Conservation (phyloP, 768 basidiomycete species). For the Rhizopogon rudus region DNA sequence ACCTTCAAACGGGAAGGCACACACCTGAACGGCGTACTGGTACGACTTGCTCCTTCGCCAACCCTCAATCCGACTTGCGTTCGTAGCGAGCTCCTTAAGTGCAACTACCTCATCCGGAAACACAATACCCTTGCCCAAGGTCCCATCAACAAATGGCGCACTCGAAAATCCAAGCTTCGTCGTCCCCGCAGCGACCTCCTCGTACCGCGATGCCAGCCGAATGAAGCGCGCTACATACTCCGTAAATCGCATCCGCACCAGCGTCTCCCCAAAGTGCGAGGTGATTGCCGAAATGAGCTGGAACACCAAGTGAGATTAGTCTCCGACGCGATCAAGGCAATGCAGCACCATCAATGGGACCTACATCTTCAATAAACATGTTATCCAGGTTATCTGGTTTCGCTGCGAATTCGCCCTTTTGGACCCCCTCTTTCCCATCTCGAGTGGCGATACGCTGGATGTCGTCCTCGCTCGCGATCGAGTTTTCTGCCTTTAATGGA, state of each 20-base stretch:
- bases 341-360: conserved; percentile 19
- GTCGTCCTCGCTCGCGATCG: conserved; percentile 65
- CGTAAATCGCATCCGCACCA: conserved; percentile 83
- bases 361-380: conserved; percentile 90
- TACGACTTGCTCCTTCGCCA: conserved; percentile 88
- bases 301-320: not conserved
- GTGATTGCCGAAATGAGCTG: conserved; percentile 84
- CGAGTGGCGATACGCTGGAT: conserved; percentile 46
- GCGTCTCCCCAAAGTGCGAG: conserved; percentile 87
- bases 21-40: conserved; percentile 62
- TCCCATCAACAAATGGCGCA: conserved; percentile 37
- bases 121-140: conserved; percentile 76
- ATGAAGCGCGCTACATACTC: conserved; percentile 89
- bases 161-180: conserved; percentile 77
- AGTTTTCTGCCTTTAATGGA: conserved; percentile 58
- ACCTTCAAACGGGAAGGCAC: conserved; percentile 15
- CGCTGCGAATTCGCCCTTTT: conserved; percentile 49
- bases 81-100: conserved; percentile 65
- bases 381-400: conserved; percentile 70
- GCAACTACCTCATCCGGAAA: conserved; percentile 69
- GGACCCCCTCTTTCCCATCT: conserved; percentile 46
- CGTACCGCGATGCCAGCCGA: conserved; percentile 84
- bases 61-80: conserved; percentile 85
- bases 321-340: not conserved
- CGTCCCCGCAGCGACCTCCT: conserved; percentile 69